Percentiles rank a stretch among this genome's conserved stretches.
These are phyloP conservation scores for Moringa oleifera DNA, from an alignment of 345 rosid species.

Conservation along the genomic window DNA sequence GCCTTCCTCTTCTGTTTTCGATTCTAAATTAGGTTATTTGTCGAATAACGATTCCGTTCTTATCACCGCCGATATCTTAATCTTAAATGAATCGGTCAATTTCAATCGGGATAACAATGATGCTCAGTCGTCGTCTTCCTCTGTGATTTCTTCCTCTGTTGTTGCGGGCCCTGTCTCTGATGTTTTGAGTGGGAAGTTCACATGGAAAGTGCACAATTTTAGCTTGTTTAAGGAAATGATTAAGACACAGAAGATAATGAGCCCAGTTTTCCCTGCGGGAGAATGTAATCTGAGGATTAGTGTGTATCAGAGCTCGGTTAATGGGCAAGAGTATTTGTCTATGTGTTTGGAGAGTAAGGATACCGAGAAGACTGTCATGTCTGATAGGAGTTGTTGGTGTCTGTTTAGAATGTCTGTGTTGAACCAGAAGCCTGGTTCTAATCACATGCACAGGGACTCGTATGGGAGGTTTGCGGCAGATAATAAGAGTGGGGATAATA, in stretches of 20 bases:
- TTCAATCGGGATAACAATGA: conserved; percentile 80
- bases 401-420: conserved; percentile 92
- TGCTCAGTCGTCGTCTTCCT: conserved; percentile 39
- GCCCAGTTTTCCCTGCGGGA: conserved; percentile 96
- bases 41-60: conserved; percentile 63
- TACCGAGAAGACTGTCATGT: conserved; percentile 58
- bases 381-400: conserved; percentile 98
- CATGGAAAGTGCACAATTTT: conserved; percentile 98
- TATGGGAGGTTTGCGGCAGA: conserved; percentile 94
- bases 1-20: conserved; percentile 71
- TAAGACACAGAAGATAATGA: conserved; percentile 96
- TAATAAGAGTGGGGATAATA: conserved; percentile 92
- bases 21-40: conserved; percentile 77
- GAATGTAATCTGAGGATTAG: conserved; percentile 93
- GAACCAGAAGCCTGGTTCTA: conserved; percentile 83
- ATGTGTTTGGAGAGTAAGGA: conserved; percentile 99
- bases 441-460: conserved; percentile 88
- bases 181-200: conserved; percentile 87
- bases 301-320: conserved; percentile 87
- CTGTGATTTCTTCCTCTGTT: conserved; percentile 42
- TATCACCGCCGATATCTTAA: conserved; percentile 85
- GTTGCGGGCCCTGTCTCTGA: conserved; percentile 63
- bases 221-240: conserved; percentile 95
- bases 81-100: conserved; percentile 77
- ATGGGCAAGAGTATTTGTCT: conserved; percentile 72